Evolutionary conservation across 345 rosid species (phyloP).

Genomic region (Jatropha curcas): DNA sequence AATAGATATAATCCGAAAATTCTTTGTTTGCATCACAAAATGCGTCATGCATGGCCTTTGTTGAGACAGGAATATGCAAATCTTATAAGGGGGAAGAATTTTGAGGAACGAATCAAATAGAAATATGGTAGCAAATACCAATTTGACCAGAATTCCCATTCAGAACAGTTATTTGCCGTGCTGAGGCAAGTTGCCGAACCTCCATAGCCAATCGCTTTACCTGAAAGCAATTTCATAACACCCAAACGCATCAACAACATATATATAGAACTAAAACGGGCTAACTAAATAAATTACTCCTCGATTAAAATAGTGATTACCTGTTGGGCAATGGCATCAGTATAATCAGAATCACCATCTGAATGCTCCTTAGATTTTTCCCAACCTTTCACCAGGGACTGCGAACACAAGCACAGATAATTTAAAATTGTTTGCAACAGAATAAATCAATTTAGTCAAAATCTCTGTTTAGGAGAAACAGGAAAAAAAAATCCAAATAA

Average conservation of each 20-base stretch:
- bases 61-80: neutral
- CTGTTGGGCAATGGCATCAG: slow-evolving; percentile 70
- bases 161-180: slow-evolving; percentile 70
- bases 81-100: neutral
- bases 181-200: slow-evolving; percentile 60
- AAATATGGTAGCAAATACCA: slow-evolving; percentile 15
- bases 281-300: neutral
- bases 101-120: neutral
- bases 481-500: too few relatives aligned
- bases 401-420: slow-evolving; percentile 4
- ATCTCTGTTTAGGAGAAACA: too few relatives aligned
- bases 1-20: too few relatives aligned
- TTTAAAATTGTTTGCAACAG: neutral
- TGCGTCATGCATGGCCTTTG: neutral
- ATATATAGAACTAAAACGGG: neutral
- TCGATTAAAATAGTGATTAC: slow-evolving; percentile 35
- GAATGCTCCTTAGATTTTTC: slow-evolving; percentile 57
- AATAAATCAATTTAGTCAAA: too few relatives aligned
- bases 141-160: slow-evolving; percentile 65
- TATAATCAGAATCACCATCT: slow-evolving; percentile 54
- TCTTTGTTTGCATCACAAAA: too few relatives aligned
- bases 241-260: neutral
- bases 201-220: slow-evolving; percentile 66
- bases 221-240: slow-evolving; percentile 33
- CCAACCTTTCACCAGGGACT: slow-evolving; percentile 60